phyloP scores from a whole-genome alignment of 495 filamentous ascomycete species.

The Articulospora tetracladia region DNA sequence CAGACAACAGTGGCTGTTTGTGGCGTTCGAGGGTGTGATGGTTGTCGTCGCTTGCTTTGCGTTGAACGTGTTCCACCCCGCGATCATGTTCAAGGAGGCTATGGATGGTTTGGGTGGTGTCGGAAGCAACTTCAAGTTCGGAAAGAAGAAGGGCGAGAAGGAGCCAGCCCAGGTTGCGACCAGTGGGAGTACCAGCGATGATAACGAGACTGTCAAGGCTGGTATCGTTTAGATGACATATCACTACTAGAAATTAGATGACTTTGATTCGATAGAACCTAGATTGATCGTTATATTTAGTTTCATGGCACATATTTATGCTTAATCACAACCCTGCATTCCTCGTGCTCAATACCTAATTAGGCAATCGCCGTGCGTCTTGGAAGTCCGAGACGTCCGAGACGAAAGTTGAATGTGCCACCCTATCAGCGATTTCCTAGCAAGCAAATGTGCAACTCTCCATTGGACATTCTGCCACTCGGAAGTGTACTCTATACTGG shows the following conservation, averaged over 20 bases:
- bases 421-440: background rate
- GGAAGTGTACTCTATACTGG: too few species aligned
- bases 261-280: background rate
- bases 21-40: slow-evolving; percentile 58
- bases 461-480: too few species aligned
- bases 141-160: slow-evolving; percentile 8
- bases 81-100: slow-evolving; percentile 18
- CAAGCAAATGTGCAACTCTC: too few species aligned
- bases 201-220: slow-evolving; percentile 8
- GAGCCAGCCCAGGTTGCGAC: background rate
- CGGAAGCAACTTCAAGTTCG: slow-evolving; percentile 15
- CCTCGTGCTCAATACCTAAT: background rate
- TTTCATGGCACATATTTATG: background rate
- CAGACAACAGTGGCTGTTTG: slow-evolving; percentile 48
- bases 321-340: background rate
- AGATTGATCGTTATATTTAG: background rate
- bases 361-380: background rate
- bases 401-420: background rate
- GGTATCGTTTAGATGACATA: background rate
- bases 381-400: background rate
- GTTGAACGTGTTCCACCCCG: slow-evolving; percentile 44
- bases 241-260: too few species aligned
- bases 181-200: slow-evolving; percentile 18
- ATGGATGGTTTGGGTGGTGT: slow-evolving; percentile 20
- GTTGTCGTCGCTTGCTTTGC: slow-evolving; percentile 45